These are phyloP conservation scores for Candida qinlingensis DNA, from an alignment of 805 yeast species.

Conservation along the genomic window DNA sequence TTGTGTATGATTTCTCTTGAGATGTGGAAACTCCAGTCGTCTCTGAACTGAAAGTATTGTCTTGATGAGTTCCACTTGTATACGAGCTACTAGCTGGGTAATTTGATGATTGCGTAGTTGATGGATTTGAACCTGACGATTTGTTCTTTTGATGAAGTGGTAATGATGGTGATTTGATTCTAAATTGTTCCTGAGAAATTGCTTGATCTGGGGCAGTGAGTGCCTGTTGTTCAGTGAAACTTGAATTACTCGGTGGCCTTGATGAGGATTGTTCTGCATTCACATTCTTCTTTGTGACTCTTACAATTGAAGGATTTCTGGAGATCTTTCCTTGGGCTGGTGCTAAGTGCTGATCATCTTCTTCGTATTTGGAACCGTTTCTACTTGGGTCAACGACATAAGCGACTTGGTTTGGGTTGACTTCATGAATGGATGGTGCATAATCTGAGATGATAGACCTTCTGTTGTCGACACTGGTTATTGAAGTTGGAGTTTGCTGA, in stretches of 20 bases:
- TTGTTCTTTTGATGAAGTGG: constrained; percentile 5
- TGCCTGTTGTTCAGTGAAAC: neutral
- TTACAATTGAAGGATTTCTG: constrained; percentile 18
- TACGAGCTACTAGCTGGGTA: neutral
- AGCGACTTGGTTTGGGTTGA: constrained; percentile 11
- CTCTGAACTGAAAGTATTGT: neutral
- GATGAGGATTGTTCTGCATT: too few species aligned
- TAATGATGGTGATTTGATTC: constrained; percentile 6
- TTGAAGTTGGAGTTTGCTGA: too few species aligned
- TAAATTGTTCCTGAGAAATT: constrained; percentile 4
- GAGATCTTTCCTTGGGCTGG: neutral
- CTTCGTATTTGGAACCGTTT: too few species aligned
- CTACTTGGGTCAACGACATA: constrained; percentile 12
- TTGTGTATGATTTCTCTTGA: neutral
- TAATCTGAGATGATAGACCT: constrained; percentile 24
- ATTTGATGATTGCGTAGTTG: constrained; percentile 3
- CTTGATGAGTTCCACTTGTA: neutral
- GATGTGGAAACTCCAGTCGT: neutral
- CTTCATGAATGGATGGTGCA: constrained; percentile 24
- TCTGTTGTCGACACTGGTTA: constrained; percentile 8
- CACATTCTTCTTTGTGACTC: constrained; percentile 3
- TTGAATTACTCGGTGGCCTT: neutral
- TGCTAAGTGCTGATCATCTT: neutral
- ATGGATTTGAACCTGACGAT: constrained; percentile 2
- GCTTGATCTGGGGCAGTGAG: neutral